phyloP scores from a whole-genome alignment of 129 eudicot species.

The Flaveria linearis region DNA sequence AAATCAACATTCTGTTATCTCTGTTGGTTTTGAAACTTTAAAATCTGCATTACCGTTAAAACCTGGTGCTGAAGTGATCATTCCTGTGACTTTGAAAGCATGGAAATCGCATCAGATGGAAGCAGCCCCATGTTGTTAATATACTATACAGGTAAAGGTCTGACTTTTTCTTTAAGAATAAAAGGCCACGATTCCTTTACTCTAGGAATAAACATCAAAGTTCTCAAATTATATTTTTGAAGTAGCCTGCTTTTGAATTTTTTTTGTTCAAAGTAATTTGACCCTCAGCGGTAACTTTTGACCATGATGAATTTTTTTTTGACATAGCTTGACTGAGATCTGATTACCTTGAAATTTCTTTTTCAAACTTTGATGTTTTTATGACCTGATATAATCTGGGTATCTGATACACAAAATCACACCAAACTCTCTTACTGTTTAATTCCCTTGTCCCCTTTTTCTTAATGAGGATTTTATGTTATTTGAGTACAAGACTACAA shows the following conservation, averaged over 20 bases:
- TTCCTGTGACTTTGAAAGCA: slow-evolving; percentile 83
- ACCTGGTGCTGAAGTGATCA: slow-evolving; percentile 91
- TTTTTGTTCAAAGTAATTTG: background rate
- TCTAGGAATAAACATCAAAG: background rate
- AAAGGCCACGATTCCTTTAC: background rate
- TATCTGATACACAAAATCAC: background rate
- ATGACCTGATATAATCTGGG: background rate
- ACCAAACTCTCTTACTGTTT: too few species aligned
- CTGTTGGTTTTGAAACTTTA: slow-evolving; percentile 65
- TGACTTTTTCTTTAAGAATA: background rate
- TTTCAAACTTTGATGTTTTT: background rate
- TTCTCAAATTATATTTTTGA: too few species aligned
- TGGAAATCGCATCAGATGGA: slow-evolving; percentile 79
- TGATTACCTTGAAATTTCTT: background rate
- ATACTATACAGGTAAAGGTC: slow-evolving; percentile 75
- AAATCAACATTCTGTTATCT: slow-evolving; percentile 80
- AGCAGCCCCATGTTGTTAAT: slow-evolving; percentile 74
- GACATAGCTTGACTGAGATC: background rate
- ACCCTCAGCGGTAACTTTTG: background rate
- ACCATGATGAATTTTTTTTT: background rate
- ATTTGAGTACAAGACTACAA: too few species aligned
- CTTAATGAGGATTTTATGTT: too few species aligned
- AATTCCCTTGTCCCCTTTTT: too few species aligned
- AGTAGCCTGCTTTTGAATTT: too few species aligned
- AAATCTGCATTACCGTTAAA: slow-evolving; percentile 77